Percentiles rank a stretch among this genome's conserved stretches.
phyloP scores from a whole-genome alignment of 768 basidiomycete genomes.

The Pleurotus cornucopiae region DNA sequence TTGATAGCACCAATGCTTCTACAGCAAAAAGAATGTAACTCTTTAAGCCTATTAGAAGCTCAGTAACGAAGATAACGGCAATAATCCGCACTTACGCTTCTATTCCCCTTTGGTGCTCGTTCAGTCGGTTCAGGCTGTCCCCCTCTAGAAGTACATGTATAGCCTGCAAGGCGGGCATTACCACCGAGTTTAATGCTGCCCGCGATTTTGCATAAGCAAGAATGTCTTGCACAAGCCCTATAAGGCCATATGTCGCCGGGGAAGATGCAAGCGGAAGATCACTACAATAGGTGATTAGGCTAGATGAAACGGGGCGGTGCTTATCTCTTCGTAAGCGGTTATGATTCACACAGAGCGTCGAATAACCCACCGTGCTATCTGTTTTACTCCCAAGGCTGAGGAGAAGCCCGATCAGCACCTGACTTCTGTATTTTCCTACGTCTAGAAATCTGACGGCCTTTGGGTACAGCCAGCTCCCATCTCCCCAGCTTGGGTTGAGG shows the following conservation, averaged over 20 bases:
- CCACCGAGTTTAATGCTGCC: constrained; percentile 59
- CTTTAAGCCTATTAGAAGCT: constrained; percentile 39
- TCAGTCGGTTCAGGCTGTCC: constrained; percentile 49
- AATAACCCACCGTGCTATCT: constrained; percentile 67
- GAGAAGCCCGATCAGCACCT: constrained; percentile 67
- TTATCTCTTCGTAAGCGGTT: constrained; percentile 21
- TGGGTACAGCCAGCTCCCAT: constrained; percentile 73
- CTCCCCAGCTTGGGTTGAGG: constrained; percentile 54
- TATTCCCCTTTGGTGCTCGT: constrained; percentile 39
- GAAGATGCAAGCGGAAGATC: constrained; percentile 39
- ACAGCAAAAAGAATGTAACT: constrained; percentile 51
- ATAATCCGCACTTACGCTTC: constrained; percentile 40
- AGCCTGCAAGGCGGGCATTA: constrained; percentile 80
- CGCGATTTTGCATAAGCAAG: constrained; percentile 48
- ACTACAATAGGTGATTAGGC: constrained; percentile 56
- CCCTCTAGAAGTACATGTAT: constrained; percentile 71
- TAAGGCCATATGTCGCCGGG: constrained; percentile 38
- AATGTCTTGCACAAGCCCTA: constrained; percentile 56
- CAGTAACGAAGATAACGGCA: background rate
- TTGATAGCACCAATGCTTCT: constrained; percentile 69
- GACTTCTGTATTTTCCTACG: constrained; percentile 55
- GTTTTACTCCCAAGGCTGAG: constrained; percentile 82
- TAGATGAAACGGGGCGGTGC: constrained; percentile 66
- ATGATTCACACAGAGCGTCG: constrained; percentile 8
- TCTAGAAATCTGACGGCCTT: constrained; percentile 63